phyloP scores from a whole-genome alignment of 2,329 filamentous ascomycete genomes.

The Fusarium duplospermum region DNA sequence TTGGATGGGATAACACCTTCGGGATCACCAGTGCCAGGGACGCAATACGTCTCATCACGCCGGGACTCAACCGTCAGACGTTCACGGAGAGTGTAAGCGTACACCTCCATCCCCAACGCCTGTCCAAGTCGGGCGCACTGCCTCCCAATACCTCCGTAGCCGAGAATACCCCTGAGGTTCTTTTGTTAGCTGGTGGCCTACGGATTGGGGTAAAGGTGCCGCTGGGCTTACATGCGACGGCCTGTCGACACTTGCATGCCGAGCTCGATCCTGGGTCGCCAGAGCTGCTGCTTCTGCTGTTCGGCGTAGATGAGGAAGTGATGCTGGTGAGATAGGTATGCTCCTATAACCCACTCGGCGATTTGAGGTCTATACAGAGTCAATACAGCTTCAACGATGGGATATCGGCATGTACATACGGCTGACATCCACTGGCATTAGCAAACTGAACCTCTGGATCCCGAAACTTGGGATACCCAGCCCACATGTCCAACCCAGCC shows the following conservation, averaged over 20 bases:
- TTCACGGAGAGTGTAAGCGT: slow-evolving; percentile 74
- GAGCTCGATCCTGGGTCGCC: slow-evolving; percentile 37
- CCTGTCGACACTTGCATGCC: slow-evolving; percentile 48
- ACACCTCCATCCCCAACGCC: slow-evolving; percentile 73
- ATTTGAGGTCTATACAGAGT: slow-evolving; percentile 49
- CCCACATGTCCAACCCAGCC: slow-evolving; percentile 58
- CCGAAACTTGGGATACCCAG: slow-evolving; percentile 48
- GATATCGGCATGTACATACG: slow-evolving; percentile 46
- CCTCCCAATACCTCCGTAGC: slow-evolving; percentile 59
- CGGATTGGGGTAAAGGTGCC: not conserved
- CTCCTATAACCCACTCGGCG: slow-evolving; percentile 55
- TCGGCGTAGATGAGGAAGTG: slow-evolving; percentile 46
- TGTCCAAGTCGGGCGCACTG: slow-evolving; percentile 60
- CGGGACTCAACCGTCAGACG: slow-evolving; percentile 69
- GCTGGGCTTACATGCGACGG: slow-evolving; percentile 48
- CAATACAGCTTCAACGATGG: not conserved
- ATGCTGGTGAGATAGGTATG: slow-evolving; percentile 49
- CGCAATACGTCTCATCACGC: slow-evolving; percentile 69
- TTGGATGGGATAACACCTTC: slow-evolving; percentile 54
- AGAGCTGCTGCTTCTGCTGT: slow-evolving; percentile 45
- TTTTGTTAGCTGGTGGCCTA: not conserved
- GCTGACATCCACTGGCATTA: slow-evolving; percentile 56
- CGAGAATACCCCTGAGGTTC: slow-evolving; percentile 50
- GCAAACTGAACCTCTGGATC: slow-evolving; percentile 53
- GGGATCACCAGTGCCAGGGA: slow-evolving; percentile 69